These are phyloP conservation scores for Botrytis byssoidea DNA, from an alignment of 2,329 filamentous ascomycete genomes.

Conservation along the genomic window DNA sequence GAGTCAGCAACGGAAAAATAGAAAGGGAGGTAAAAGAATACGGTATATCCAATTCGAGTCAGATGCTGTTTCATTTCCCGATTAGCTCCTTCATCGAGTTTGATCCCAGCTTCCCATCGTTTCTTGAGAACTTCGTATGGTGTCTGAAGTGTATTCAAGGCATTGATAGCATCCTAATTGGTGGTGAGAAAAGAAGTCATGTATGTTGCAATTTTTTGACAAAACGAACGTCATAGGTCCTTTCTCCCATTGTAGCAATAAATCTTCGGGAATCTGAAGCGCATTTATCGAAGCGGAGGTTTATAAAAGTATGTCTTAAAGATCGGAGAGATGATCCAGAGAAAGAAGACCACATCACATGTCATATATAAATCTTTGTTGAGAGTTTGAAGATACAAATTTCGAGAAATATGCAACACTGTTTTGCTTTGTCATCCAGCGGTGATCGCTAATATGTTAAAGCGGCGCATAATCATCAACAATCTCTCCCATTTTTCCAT, in stretches of 20 bases:
- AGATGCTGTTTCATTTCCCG: constrained; percentile 80
- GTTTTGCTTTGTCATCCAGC: constrained; percentile 7
- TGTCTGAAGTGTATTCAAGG: constrained; percentile 87
- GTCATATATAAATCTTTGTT: neutral
- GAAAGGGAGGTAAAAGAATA: constrained; percentile 29
- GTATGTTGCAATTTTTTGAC: neutral
- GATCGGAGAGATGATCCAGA: neutral
- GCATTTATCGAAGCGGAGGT: neutral
- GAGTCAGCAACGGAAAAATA: neutral
- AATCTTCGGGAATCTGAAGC: neutral
- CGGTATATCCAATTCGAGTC: constrained; percentile 72
- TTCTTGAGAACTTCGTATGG: constrained; percentile 80
- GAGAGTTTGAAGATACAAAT: neutral
- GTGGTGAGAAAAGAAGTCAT: constrained; percentile 18
- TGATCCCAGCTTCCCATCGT: constrained; percentile 70
- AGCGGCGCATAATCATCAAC: neutral
- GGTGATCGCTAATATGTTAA: neutral
- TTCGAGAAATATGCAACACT: neutral
- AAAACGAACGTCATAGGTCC: constrained; percentile 28
- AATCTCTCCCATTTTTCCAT: neutral
- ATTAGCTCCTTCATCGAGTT: constrained; percentile 67
- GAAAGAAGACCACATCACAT: constrained; percentile 4
- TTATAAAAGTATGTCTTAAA: neutral
- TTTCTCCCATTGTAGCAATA: constrained; percentile 19
- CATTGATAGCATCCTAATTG: constrained; percentile 74